phyloP scores from a whole-genome alignment of 495 filamentous ascomycete species.

The Tuber borchii region DNA sequence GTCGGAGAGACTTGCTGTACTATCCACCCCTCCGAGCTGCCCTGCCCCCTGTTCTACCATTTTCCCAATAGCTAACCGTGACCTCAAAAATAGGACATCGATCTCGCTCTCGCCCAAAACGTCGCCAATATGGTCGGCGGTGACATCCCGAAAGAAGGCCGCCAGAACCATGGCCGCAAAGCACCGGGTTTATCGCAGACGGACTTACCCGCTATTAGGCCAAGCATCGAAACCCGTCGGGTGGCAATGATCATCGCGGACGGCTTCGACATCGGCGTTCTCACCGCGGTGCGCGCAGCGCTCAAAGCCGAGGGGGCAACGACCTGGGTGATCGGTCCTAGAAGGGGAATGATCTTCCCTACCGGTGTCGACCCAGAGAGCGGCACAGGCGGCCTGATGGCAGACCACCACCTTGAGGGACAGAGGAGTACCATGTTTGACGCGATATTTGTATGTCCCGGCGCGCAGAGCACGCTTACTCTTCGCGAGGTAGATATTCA shows the following conservation, averaged over 20 bases:
- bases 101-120: slow-evolving; percentile 61
- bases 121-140: slow-evolving; percentile 67
- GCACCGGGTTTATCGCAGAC: slow-evolving; percentile 59
- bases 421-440: slow-evolving; percentile 84
- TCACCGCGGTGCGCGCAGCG: slow-evolving; percentile 57
- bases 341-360: slow-evolving; percentile 56
- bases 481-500: slow-evolving; percentile 16
- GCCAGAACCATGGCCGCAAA: slow-evolving; percentile 60
- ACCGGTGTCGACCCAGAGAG: slow-evolving; percentile 36
- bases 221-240: slow-evolving; percentile 64
- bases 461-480: slow-evolving; percentile 57
- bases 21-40: neutral
- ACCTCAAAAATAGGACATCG: slow-evolving; percentile 51
- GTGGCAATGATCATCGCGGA: slow-evolving; percentile 77
- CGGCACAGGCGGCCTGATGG: slow-evolving; percentile 50
- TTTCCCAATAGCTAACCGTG: neutral
- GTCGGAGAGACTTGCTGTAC: slow-evolving; percentile 55
- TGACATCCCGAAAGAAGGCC: slow-evolving; percentile 51
- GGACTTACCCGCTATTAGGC: slow-evolving; percentile 56
- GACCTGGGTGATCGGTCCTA: slow-evolving; percentile 63
- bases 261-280: slow-evolving; percentile 64
- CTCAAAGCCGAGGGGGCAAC: slow-evolving; percentile 58
- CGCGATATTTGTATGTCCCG: slow-evolving; percentile 71
- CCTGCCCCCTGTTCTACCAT: neutral
- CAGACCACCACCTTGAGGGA: slow-evolving; percentile 76